Evolutionary conservation across 768 basidiomycete genomes (phyloP).

Genomic region (Xerocomellus chrysenteron): DNA sequence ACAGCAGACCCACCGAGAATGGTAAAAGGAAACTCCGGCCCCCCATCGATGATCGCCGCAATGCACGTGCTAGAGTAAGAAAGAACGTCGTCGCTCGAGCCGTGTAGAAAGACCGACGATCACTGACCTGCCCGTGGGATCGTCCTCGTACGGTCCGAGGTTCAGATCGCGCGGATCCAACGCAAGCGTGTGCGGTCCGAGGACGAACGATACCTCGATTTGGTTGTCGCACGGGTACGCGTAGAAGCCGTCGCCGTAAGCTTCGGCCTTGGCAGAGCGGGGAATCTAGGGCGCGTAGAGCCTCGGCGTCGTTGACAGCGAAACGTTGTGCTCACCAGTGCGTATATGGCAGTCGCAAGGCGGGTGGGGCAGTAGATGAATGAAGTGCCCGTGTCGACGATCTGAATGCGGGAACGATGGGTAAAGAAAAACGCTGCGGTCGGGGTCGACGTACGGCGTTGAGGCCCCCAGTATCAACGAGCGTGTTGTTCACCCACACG

Average conservation of each 20-base stretch:
- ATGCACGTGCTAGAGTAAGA: constrained; percentile 46
- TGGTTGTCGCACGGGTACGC: constrained; percentile 49
- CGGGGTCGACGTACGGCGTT: constrained; percentile 16
- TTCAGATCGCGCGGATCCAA: constrained; percentile 55
- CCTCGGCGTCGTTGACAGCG: background rate
- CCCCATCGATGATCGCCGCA: constrained; percentile 50
- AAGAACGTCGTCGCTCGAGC: background rate
- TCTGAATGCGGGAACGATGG: constrained; percentile 33
- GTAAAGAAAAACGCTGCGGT: constrained; percentile 1
- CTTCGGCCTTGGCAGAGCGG: constrained; percentile 38
- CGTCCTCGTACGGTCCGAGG: constrained; percentile 41
- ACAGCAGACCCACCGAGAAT: constrained; percentile 20
- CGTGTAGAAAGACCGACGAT: too few species aligned
- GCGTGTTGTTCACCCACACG: constrained; percentile 36
- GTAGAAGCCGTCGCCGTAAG: constrained; percentile 52
- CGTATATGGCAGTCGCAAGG: constrained; percentile 48
- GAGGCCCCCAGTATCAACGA: background rate
- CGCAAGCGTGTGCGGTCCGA: constrained; percentile 41
- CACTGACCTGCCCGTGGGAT: constrained; percentile 30
- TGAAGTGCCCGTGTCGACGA: constrained; percentile 68
- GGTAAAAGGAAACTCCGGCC: background rate
- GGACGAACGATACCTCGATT: constrained; percentile 41
- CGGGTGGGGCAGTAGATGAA: constrained; percentile 55
- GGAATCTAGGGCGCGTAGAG: constrained; percentile 45
- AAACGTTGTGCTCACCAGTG: constrained; percentile 28